Evolutionary conservation across 495 filamentous ascomycete species (phyloP).

Genomic region (Penicillium cosmopolitanum): DNA sequence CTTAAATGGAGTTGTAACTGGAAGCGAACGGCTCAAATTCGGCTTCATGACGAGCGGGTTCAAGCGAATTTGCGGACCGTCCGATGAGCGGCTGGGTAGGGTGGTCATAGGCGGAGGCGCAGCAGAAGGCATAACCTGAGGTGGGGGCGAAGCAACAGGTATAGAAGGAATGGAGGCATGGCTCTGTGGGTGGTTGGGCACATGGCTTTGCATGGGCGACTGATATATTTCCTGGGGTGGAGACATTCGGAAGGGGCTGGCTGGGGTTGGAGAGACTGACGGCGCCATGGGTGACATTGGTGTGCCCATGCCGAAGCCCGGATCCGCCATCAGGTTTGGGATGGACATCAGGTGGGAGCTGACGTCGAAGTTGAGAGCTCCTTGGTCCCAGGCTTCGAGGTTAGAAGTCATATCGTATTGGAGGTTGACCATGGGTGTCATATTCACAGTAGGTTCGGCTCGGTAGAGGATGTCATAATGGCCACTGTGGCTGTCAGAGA

Average conservation of each 20-base stretch:
- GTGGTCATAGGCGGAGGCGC: slow-evolving; percentile 44
- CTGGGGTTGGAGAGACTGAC: slow-evolving; percentile 51
- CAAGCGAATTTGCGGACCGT: slow-evolving; percentile 49
- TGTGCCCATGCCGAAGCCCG: slow-evolving; percentile 39
- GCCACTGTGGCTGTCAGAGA: slow-evolving; percentile 50
- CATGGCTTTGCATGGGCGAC: slow-evolving; percentile 38
- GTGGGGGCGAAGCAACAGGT: slow-evolving; percentile 39
- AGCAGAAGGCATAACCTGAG: slow-evolving; percentile 31
- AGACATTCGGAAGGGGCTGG: slow-evolving; percentile 50
- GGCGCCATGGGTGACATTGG: slow-evolving; percentile 34
- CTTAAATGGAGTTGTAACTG: slow-evolving; percentile 50
- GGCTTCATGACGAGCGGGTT: slow-evolving; percentile 54
- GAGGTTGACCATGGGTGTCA: slow-evolving; percentile 50
- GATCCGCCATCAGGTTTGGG: slow-evolving; percentile 49
- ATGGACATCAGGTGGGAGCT: slow-evolving; percentile 57
- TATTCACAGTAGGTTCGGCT: slow-evolving; percentile 54
- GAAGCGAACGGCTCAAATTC: slow-evolving; percentile 47
- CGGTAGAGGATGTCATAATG: slow-evolving; percentile 97
- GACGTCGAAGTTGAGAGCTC: slow-evolving; percentile 52
- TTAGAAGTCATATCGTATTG: slow-evolving; percentile 50
- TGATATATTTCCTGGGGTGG: slow-evolving; percentile 46
- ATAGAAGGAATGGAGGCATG: slow-evolving; percentile 33
- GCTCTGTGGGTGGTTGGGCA: slow-evolving; percentile 17
- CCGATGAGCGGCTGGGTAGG: slow-evolving; percentile 41
- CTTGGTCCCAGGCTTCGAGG: slow-evolving; percentile 45